Evolutionary conservation across 371 early-diverging fungal species (phyloP).

Genomic region (Mortierella sp.): DNA sequence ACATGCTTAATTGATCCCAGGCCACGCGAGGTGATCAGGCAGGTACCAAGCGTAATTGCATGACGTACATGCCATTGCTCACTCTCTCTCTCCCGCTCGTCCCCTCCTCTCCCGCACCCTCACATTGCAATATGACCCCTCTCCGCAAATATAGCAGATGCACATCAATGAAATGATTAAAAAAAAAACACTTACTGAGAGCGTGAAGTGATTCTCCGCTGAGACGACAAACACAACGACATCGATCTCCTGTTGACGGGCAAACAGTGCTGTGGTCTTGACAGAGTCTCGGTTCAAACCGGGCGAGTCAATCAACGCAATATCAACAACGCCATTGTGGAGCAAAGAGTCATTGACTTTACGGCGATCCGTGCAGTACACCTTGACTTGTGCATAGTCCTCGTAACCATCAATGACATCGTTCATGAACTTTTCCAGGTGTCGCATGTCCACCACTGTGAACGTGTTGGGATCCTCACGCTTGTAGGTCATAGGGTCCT

Average conservation of each 20-base stretch:
- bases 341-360: conserved; percentile 77
- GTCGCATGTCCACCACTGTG: conserved; percentile 70
- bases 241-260: conserved; percentile 98
- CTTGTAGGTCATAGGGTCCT: conserved; percentile 72
- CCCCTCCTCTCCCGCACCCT: no score
- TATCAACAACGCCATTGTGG: conserved; percentile 93
- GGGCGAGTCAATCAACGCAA: conserved; percentile 96
- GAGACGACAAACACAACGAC: conserved; percentile 98
- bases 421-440: conserved; percentile 65
- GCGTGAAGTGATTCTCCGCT: conserved; percentile 98
- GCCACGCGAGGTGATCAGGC: conserved; percentile 24
- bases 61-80: not conserved
- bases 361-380: conserved; percentile 84
- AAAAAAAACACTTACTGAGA: conserved; percentile 75
- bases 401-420: conserved; percentile 71
- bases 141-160: not conserved
- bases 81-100: not conserved
- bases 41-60: conserved; percentile 8
- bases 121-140: conserved; percentile 1
- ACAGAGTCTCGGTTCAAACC: conserved; percentile 97
- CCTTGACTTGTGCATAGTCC: conserved; percentile 86
- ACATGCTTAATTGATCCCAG: conserved; percentile 8
- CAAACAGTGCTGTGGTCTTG: conserved; percentile 95
- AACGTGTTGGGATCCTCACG: conserved; percentile 78
- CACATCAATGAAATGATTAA: conserved; percentile 1